Evolutionary conservation across 2,329 filamentous ascomycete genomes (phyloP), one percentile per base, ranked within the genome.

Genomic region (Fusarium nodosum): DNA sequence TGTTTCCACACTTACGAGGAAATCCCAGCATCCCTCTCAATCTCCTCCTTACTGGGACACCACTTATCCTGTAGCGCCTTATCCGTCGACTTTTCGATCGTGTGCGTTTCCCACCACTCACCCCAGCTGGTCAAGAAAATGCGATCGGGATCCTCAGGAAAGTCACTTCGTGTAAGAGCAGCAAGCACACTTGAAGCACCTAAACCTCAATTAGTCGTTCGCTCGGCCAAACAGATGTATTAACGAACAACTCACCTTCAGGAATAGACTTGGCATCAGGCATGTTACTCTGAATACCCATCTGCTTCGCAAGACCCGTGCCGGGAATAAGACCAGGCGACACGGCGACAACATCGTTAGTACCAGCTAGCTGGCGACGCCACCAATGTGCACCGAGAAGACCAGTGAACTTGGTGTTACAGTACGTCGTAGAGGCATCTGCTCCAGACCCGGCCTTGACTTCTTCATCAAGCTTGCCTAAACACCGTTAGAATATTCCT

Each of bases 61-160:
- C 84, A 87, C 71, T 84, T 85, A 39, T 86, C 80, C 77, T 87
- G 85, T 5, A 87, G 77, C 2, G 68, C 65, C 75, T 81, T 80
- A 54, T 87, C 83, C 5, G 85, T 74, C 2, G 77, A 77, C 56
- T 77, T 75, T 15, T 69, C 77, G 53, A 82, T 82, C 3, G 82
- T 77, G 5, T 81, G 77, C 72, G 81, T 85, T 16, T 77, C 71
- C 84, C 85, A 87, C 84, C 84, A 87, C 76, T 87, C 84, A 2
- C 85, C 85, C 85, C 84, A 86, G 68, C 84, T 86, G 0, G 84
- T 86, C 46, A 87, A 69, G 73, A 87, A 87, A 56, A 87, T 84
- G 52, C 81, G 80, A 20, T 87, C 82, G 0, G 81, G 82, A 36
- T 87, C 84, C 28, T 82, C 79, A 2, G 85, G 85, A 41, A 87